A percentile compares a stretch with the other conserved stretches of the same genome.
These are phyloP conservation scores for Vaccinium vitisidaea DNA, from an alignment of 148 eudicot species.

Conservation along the genomic window DNA sequence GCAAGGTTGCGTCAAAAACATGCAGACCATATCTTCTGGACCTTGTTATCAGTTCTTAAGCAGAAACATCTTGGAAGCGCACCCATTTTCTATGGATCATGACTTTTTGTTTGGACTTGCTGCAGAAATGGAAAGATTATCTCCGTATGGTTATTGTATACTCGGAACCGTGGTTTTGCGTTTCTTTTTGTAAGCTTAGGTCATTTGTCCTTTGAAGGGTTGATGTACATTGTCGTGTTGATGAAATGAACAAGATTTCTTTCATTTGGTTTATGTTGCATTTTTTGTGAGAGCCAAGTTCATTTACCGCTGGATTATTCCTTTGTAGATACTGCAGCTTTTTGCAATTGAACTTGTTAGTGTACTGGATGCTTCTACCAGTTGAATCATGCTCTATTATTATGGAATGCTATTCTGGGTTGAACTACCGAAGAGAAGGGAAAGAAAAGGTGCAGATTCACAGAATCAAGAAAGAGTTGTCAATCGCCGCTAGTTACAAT, in stretches of 20 bases:
- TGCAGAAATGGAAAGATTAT: background rate
- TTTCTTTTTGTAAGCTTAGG: background rate
- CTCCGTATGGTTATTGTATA: background rate
- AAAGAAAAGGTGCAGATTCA: background rate
- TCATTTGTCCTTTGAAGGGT: background rate
- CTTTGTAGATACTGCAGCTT: background rate
- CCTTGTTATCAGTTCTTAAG: too few relatives aligned
- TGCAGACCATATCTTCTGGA: background rate
- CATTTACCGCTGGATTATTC: background rate
- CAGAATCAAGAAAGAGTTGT: background rate
- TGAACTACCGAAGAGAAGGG: background rate
- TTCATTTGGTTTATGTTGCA: background rate
- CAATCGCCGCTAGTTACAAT: background rate
- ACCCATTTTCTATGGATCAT: background rate
- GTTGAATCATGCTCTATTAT: background rate
- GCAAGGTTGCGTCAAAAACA: constrained; percentile 3
- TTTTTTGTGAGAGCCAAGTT: background rate
- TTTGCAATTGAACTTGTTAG: background rate
- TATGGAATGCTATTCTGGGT: background rate
- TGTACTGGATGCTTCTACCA: background rate
- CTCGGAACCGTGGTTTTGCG: background rate
- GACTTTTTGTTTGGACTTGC: background rate
- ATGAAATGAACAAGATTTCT: background rate
- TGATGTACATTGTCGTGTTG: background rate
- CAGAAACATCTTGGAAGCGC: background rate